Evolutionary conservation across 2,329 filamentous ascomycete species (phyloP), one percentile per base, ranked within the genome.

Genomic region (Sporothrix brasiliensis): DNA sequence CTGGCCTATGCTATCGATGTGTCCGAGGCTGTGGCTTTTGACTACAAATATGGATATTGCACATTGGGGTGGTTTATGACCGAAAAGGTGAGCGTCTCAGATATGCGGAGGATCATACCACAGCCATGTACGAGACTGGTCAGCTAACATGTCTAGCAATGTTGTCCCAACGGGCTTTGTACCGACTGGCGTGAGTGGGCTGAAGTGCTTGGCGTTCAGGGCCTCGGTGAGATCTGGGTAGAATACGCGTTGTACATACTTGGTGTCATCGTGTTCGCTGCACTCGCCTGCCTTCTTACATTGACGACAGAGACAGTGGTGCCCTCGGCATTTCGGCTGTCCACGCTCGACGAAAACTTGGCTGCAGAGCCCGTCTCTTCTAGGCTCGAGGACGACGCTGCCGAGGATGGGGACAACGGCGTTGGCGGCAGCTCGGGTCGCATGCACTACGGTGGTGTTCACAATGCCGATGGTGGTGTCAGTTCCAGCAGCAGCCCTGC

Each of bases 301-400:
- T 81, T 98, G 58, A 89, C 89, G 41, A 97, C 95, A n/a, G 97
- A 96, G 81, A 98, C 94, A 0, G 90, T 95, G 7, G 92, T 98
- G 1, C 94, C 94, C 0, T 97, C 94, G 1, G 90, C 92, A 1
- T 91, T 97, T 74, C 92, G 91, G 0, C 87, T 98, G 71, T 88
- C 92, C 0, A 98, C 94, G 0, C 83, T 98, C 21, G 95, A 98
- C 78, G 95, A 98, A 79, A 96, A 99, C 75, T 84, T 99, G 0
- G 94, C 87, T 1, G 94, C 94, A 10, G 85, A 88, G 50, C 77
- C 82, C 70, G 78, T 78, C 61, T 75, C 81, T 2, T 78, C 19
- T 3, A 39, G 78, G 2, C 75, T 78, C 0, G 75, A 78, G 1
- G 79, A 81, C 11, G 82, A 86, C 53, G 74, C 78, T 30, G 78